Percentiles rank a stretch among this genome's conserved stretches.
Evolutionary conservation across 306 rosid species (phyloP).

Genomic region (Glycine latifolia): DNA sequence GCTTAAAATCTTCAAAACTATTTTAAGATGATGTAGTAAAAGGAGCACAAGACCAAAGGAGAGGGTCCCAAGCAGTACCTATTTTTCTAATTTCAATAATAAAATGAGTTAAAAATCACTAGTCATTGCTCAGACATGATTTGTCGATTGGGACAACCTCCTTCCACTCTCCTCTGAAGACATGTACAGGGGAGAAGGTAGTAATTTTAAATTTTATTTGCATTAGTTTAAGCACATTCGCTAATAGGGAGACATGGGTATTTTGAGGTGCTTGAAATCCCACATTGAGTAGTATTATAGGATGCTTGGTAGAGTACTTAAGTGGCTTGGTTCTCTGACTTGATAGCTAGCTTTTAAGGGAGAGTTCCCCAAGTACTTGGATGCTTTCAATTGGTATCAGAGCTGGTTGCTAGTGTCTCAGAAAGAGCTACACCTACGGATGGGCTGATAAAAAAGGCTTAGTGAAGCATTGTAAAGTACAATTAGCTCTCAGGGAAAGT

Average conservation of each 20-base stretch:
- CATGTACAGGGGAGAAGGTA: background rate
- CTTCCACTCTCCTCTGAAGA: constrained; percentile 11
- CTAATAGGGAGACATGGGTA: too few relatives aligned
- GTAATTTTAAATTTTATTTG: background rate
- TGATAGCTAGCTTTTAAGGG: background rate
- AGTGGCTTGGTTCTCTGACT: background rate
- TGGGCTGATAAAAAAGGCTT: background rate
- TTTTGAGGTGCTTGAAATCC: too few relatives aligned
- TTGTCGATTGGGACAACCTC: background rate
- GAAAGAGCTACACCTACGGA: background rate
- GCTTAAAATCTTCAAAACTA: constrained; percentile 1
- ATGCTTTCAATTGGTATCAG: background rate
- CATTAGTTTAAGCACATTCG: background rate
- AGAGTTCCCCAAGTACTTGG: background rate
- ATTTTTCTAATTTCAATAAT: background rate
- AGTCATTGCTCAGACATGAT: constrained; percentile 9
- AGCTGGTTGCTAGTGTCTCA: background rate
- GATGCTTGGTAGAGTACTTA: background rate
- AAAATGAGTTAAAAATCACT: background rate
- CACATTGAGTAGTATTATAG: background rate
- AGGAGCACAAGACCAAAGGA: background rate
- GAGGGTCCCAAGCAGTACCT: background rate
- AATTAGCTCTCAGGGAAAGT: background rate
- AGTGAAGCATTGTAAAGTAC: background rate
- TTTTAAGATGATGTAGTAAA: background rate